Conservation (phyloP, 129 eudicot genomes). For the Ambrosia artemisiifolia region DNA sequence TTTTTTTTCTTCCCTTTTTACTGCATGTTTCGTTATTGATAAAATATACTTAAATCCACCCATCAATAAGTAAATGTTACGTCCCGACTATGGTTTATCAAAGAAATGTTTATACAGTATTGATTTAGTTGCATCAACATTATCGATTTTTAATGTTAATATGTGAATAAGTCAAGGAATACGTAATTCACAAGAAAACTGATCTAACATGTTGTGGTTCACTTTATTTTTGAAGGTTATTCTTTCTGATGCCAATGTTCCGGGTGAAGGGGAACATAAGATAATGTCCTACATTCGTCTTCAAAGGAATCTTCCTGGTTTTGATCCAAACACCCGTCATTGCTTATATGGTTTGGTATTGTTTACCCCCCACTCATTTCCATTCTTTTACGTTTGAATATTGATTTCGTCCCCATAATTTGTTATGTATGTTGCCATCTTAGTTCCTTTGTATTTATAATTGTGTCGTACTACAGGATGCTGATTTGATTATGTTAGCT, state of each 20-base stretch:
- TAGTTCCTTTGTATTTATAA: background rate
- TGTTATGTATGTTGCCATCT: background rate
- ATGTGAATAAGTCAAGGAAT: background rate
- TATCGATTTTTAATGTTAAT: background rate
- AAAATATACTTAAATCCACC: background rate
- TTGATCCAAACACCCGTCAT: slow-evolving; percentile 93
- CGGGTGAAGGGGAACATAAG: slow-evolving; percentile 99
- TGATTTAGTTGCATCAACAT: background rate
- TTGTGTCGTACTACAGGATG: slow-evolving; percentile 56
- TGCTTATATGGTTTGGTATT: slow-evolving; percentile 97
- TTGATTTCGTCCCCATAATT: background rate
- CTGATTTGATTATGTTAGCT: slow-evolving; percentile 85
- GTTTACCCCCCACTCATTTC: background rate
- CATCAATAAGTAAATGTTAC: background rate
- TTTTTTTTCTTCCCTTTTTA: too few species aligned
- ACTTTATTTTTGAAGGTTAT: slow-evolving; percentile 60
- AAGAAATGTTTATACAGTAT: background rate
- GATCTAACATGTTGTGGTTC: background rate
- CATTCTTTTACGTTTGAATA: background rate
- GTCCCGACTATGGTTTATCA: background rate
- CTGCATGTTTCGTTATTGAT: background rate
- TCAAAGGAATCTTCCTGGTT: slow-evolving; percentile 98
- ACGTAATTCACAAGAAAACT: slow-evolving; percentile 12
- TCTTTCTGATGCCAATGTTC: slow-evolving; percentile 98
- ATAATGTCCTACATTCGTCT: slow-evolving; percentile 97